Evolutionary conservation across 768 basidiomycete genomes (phyloP).

Genomic region (Neoboletus brunneissimus): DNA sequence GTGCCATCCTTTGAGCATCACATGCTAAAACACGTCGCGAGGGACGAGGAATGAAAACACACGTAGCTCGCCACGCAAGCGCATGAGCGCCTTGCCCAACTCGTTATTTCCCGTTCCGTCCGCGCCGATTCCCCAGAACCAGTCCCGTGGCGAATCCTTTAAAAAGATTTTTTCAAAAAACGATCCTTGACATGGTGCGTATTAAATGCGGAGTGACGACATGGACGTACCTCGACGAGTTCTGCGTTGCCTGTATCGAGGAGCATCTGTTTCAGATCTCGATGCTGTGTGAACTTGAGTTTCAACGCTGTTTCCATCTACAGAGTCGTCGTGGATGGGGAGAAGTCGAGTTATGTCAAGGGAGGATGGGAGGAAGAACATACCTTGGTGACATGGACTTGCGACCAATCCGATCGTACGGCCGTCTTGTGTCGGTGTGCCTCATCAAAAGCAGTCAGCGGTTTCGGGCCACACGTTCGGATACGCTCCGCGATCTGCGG

Average conservation of each 20-base stretch:
- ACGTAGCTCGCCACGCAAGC: slow-evolving; percentile 56
- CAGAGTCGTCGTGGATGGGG: not conserved
- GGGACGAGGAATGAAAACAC: slow-evolving; percentile 2
- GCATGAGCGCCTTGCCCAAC: slow-evolving; percentile 66
- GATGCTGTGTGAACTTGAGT: slow-evolving; percentile 71
- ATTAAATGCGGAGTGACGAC: not conserved
- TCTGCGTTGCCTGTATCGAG: slow-evolving; percentile 64
- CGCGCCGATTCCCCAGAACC: slow-evolving; percentile 73
- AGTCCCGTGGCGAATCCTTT: slow-evolving; percentile 72
- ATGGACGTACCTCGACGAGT: slow-evolving; percentile 57
- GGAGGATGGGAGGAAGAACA: not conserved
- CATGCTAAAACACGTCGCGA: not conserved
- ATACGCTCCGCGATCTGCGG: slow-evolving; percentile 70
- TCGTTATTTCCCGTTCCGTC: slow-evolving; percentile 69
- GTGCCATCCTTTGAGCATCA: slow-evolving; percentile 1
- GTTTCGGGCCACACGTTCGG: slow-evolving; percentile 57
- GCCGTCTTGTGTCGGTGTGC: slow-evolving; percentile 64
- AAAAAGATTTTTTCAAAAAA: slow-evolving; percentile 30
- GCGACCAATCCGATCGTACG: slow-evolving; percentile 61
- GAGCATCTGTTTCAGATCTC: slow-evolving; percentile 53
- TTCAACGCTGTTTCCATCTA: slow-evolving; percentile 65
- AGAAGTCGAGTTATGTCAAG: not conserved
- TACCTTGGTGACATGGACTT: slow-evolving; percentile 64
- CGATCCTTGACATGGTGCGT: not conserved
- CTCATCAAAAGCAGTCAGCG: slow-evolving; percentile 62